phyloP scores from a whole-genome alignment of 2,329 filamentous ascomycete genomes.

The Fusarium transvaalense region DNA sequence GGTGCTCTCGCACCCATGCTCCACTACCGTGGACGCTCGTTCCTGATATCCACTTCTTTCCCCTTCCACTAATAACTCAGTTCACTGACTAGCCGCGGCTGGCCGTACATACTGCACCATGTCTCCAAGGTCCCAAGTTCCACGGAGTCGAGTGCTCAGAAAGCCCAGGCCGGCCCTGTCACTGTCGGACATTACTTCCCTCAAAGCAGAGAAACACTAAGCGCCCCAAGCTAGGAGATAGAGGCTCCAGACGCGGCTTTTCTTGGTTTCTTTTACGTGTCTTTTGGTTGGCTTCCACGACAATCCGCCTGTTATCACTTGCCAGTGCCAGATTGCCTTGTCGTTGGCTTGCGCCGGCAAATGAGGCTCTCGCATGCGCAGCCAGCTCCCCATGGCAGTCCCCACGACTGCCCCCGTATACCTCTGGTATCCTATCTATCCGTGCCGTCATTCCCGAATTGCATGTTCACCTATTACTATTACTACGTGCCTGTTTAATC shows the following conservation, averaged over 20 bases:
- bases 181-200: conserved; percentile 47
- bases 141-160: conserved; percentile 33
- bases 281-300: conserved; percentile 33
- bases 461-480: conserved; percentile 1
- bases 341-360: conserved; percentile 36
- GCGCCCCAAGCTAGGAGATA: conserved; percentile 35
- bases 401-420: conserved; percentile 18
- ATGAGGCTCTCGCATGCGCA: conserved; percentile 42
- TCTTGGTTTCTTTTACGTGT: conserved; percentile 48
- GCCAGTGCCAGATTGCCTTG: conserved; percentile 30
- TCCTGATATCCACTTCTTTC: conserved; percentile 42
- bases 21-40: conserved; percentile 36
- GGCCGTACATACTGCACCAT: conserved; percentile 47
- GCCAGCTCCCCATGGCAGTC: conserved; percentile 24
- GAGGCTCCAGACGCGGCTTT: conserved; percentile 42
- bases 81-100: conserved; percentile 46
- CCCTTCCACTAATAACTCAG: conserved; percentile 29
- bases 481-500: conserved; percentile 11
- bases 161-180: conserved; percentile 43
- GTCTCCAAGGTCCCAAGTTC: conserved; percentile 22
- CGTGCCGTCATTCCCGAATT: conserved; percentile 48
- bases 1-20: conserved; percentile 25
- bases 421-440: conserved; percentile 40
- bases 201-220: conserved; percentile 28
- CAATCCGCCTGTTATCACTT: conserved; percentile 47